Conservation (phyloP, 306 rosid genomes). For the Prunus dulcis region DNA sequence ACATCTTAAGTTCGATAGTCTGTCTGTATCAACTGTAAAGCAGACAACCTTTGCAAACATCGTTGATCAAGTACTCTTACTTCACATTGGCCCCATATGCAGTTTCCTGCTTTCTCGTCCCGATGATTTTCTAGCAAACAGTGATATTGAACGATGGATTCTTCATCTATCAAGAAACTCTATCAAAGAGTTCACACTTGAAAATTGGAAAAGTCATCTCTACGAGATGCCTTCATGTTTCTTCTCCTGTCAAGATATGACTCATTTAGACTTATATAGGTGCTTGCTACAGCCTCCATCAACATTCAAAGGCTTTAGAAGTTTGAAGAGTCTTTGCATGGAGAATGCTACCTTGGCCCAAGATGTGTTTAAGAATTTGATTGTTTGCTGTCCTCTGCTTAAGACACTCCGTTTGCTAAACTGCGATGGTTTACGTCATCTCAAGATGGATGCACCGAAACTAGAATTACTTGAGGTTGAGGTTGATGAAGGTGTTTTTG, state of each 20-base stretch:
- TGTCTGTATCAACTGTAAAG: slow-evolving; percentile 27
- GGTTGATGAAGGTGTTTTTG: slow-evolving; percentile 45
- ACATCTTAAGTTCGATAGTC: slow-evolving; percentile 41
- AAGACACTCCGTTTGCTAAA: background rate
- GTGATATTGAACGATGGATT: slow-evolving; percentile 55
- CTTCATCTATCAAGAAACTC: slow-evolving; percentile 46
- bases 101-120: slow-evolving; percentile 47
- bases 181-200: slow-evolving; percentile 51
- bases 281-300: slow-evolving; percentile 57
- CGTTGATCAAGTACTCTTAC: slow-evolving; percentile 66
- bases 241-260: slow-evolving; percentile 45
- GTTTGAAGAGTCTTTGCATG: slow-evolving; percentile 53
- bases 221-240: slow-evolving; percentile 49
- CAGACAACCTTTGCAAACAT: slow-evolving; percentile 31
- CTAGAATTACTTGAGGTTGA: slow-evolving; percentile 23
- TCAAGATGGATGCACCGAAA: slow-evolving; percentile 3
- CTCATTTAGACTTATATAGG: slow-evolving; percentile 48
- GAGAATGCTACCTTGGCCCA: slow-evolving; percentile 37
- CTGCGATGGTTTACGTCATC: background rate
- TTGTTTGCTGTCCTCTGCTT: background rate
- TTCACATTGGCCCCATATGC: slow-evolving; percentile 47
- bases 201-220: slow-evolving; percentile 53
- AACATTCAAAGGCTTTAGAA: slow-evolving; percentile 45
- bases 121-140: slow-evolving; percentile 30
- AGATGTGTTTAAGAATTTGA: slow-evolving; percentile 15